Evolutionary conservation across 1,284 basidiomycete genomes (phyloP), one percentile per base, ranked within the genome.

Genomic region (Porodaedalea pini): DNA sequence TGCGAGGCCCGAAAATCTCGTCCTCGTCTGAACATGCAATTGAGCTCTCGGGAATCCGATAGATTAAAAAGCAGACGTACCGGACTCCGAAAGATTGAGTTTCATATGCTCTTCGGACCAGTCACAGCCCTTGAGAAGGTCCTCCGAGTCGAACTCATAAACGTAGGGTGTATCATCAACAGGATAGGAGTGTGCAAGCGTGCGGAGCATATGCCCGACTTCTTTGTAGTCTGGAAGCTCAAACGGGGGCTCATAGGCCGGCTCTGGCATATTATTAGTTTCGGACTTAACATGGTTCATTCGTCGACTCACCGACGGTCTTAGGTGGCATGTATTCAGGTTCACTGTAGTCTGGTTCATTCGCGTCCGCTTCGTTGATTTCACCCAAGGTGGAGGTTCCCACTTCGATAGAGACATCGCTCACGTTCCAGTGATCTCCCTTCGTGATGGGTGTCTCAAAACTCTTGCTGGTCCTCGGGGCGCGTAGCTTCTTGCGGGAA

Each of bases 281-380:
- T 58, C 51, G 29, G 27, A 49, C 59, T 11, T 10, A 37, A 37
- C 27, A 25, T 13, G 39, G 56, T 39, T 49, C 36, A 17, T 34
- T 39, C 15, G 27, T 21, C 17, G 34, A 25, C 81, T 61, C 62
- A 88, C 88, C 79, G 17, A 80, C 71, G 6, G 79, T 80, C 62
- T 83, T 86, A 4, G 88, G 88, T 29, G 88, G 78, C 80, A 86
- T 85, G 65, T 89, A 90, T 67, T 92, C 89, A 37, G 90, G 76
- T 67, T 90, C 88, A 62, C 85, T 85, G 54, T 76, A 74, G 59
- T 82, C 82, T 19, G 63, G 62, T 27, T 63, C 62, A 45, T 81
- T 74, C 17, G 66, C 61, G 44, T 70, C 70, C 25, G 65, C 73
- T 58, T 76, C 73, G 1, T 66, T 63, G 53, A 77, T 71, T 48